A percentile compares a stretch with the other conserved stretches of the same genome.
These are phyloP conservation scores for Amphicarpaea edgeworthii DNA, from an alignment of 306 rosid species.

Conservation along the genomic window DNA sequence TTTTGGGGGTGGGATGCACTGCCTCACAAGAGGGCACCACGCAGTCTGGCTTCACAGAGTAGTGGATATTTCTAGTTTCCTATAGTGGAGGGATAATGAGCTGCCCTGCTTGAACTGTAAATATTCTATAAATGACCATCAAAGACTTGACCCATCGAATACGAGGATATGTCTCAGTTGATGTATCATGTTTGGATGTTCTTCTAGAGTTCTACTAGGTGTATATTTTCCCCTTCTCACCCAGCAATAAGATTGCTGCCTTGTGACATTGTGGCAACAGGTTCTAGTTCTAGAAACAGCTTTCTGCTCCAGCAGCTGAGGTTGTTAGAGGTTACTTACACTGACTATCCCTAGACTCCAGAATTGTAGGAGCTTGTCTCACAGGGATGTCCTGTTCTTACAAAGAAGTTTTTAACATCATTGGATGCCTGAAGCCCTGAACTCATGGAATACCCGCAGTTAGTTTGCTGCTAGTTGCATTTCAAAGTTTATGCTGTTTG, in stretches of 20 bases:
- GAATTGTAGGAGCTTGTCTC: not conserved
- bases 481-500: slow-evolving; percentile 34
- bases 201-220: slow-evolving; percentile 17
- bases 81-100: not conserved
- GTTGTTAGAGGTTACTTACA: not conserved
- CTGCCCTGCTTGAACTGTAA: not conserved
- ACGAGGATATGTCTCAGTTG: not conserved
- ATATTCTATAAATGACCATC: not conserved
- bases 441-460: not conserved
- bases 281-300: slow-evolving; percentile 1
- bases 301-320: not conserved
- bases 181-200: not conserved
- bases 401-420: slow-evolving; percentile 23
- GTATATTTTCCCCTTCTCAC: slow-evolving; percentile 16
- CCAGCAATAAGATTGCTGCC: slow-evolving; percentile 11
- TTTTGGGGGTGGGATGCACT: not conserved
- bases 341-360: not conserved
- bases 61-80: not conserved
- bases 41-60: not conserved
- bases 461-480: slow-evolving; percentile 22
- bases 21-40: not conserved
- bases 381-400: not conserved
- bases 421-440: slow-evolving; percentile 38
- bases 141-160: slow-evolving; percentile 3
- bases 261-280: slow-evolving; percentile 19